phyloP scores from a whole-genome alignment of 805 yeast genomes.

The Brettanomyces bruxellensis region DNA sequence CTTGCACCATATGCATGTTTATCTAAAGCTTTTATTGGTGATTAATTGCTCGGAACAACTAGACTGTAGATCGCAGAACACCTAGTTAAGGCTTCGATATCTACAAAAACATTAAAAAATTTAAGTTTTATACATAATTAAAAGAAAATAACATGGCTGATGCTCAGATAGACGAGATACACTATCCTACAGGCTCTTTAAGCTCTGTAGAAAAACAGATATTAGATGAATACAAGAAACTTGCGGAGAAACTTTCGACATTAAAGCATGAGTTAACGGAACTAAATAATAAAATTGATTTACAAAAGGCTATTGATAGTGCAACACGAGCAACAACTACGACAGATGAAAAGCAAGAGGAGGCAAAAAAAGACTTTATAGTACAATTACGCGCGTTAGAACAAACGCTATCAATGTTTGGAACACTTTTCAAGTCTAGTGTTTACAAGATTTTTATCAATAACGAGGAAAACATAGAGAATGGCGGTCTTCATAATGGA shows the following conservation, averaged over 20 bases:
- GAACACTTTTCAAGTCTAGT: constrained; percentile 22
- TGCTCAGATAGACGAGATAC: background rate
- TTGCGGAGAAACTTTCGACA: constrained; percentile 25
- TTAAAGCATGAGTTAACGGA: constrained; percentile 16
- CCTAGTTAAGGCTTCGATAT: too few relatives aligned
- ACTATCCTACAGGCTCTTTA: background rate
- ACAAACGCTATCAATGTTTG: constrained; percentile 15
- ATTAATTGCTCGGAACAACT: too few relatives aligned
- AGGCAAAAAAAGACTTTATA: background rate
- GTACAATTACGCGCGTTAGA: constrained; percentile 6
- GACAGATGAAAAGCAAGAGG: background rate
- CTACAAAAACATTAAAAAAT: too few relatives aligned
- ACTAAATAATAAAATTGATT: constrained; percentile 14
- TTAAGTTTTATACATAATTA: too few relatives aligned
- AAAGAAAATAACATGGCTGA: too few relatives aligned
- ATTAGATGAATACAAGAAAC: constrained; percentile 29
- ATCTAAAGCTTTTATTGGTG: too few relatives aligned
- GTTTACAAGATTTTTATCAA: constrained; percentile 15
- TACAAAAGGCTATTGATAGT: constrained; percentile 10
- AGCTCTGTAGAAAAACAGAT: constrained; percentile 8
- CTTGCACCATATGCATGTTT: too few relatives aligned
- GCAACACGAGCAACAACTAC: constrained; percentile 6
- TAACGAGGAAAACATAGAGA: constrained; percentile 1
- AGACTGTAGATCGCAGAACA: too few relatives aligned
- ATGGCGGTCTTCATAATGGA: background rate